Base-by-base conservation (phyloP, 352 stramenopile species). In the Phytopythium ostracodes region DNA sequence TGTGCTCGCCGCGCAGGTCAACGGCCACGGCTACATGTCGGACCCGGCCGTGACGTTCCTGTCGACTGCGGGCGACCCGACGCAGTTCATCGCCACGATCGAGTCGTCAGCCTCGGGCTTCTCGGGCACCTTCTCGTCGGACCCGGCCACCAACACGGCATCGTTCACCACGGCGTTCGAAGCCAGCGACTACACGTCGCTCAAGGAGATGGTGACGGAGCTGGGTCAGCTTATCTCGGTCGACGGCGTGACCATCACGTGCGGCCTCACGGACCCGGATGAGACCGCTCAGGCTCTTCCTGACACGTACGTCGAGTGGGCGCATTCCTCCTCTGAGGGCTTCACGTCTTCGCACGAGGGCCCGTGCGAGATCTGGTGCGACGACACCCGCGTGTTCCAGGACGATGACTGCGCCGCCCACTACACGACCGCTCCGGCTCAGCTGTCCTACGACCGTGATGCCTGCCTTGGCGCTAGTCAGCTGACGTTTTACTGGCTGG, bases 401-500 rank as follows among this genome's bases (percentile, higher is more conserved):
- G 68, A 77, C 60, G 58, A 64, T 22, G 60, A 80, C 47, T 77
- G 72, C 36, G 63, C 67, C 3, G 59, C 38, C 0, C 60, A 76
- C 52, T 73, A 65, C 53, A 68, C 69, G 36, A 65, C 63, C 15
- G 60, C 55, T 11, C 64, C 69, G 4, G 64, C 70, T 6, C 56
- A 70, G 55, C 65, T 80, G 27, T 51, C 56, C n/a, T 71, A 63
- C 58, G 67, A 80, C 25, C 29, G 63, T 29, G 44, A 33, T 7
- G 29, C 29, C 29, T 83, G 71, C 56, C n/a, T 40, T 20, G 68
- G 68, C 5, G 56, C 71, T 0, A 65, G 66, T 10, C 57, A 74
- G 67, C 61, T 83, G n/a, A 68, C 62, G 50, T 72, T 65, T 15
- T 74, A 78, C 59, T 85, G 76, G 76, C 66, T 85, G 31, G 71